Evolutionary conservation across 83 land plant species (phyloP), one percentile per base, ranked within the genome.

Genomic region (Picea engelmannii): DNA sequence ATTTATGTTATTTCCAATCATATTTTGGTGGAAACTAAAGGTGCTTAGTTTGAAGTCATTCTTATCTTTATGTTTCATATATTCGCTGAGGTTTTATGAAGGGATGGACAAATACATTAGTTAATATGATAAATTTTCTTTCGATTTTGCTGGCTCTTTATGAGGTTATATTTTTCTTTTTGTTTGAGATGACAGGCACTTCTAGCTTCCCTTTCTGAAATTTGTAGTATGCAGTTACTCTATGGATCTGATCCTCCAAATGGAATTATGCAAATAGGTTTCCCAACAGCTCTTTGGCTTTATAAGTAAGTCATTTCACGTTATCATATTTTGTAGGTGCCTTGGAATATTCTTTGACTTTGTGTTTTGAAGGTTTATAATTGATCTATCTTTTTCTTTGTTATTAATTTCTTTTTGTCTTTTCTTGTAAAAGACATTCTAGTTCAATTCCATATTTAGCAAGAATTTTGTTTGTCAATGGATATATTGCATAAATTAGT

Each of bases 181-280:
- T 20, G 4, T 16, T 63, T 76, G 52, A 60, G 40, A 80, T 60
- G 80, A 82, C 96, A 96, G 99, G 82, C 83, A 20, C 87, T 88
- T 87, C 83, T 95, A 77, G 90, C 94, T 85, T 91, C 96, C 59
- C 71, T 97, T 81, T 95, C 98, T 31, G 99, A 97, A 84, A 58
- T 92, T 6, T 87, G 92, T 76, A 97, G 98, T 86, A 90, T 86
- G 88, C 84, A 98, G 17, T 86, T 89, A 70, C 89, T 97, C 40
- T 83, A 89, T 88, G 98, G 98, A 16, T 68, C 83, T 31, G 92
- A 90, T 82, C 47, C 88, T 7, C 86, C 82, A 20, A 80, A 83
- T 66, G 99, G 99, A 82, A 67, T 97, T 27, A 92, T 97, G 96
- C 93, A 94, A 77, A 88, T 94, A 17, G 90, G 92, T 31, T 94